Evolutionary conservation across 805 yeast genomes (phyloP).

Genomic region (Blastobotrys mokoenaii): DNA sequence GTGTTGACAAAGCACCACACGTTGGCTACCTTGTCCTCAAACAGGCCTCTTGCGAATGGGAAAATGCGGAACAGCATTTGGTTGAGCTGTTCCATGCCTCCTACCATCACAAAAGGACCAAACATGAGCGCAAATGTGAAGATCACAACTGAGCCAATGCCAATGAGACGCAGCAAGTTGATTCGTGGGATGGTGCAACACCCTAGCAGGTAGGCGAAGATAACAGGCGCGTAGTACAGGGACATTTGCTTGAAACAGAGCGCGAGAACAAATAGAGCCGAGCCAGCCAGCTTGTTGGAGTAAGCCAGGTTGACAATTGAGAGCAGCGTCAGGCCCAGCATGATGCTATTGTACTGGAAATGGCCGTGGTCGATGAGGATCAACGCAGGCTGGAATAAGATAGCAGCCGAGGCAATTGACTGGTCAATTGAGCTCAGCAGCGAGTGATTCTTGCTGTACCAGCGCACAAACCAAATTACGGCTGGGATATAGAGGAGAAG

Average conservation of each 20-base stretch:
- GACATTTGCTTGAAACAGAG: slow-evolving; percentile 93
- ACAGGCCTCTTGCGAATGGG: slow-evolving; percentile 87
- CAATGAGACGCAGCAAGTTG: slow-evolving; percentile 47
- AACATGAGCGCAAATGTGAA: slow-evolving; percentile 43
- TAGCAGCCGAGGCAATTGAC: slow-evolving; percentile 63
- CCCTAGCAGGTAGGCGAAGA: slow-evolving; percentile 73
- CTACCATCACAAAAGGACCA: slow-evolving; percentile 46
- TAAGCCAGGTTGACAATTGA: slow-evolving; percentile 58
- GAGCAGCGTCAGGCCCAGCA: slow-evolving; percentile 77
- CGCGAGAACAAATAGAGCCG: slow-evolving; percentile 69
- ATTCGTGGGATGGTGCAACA: slow-evolving; percentile 36
- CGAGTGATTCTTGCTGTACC: slow-evolving; percentile 49
- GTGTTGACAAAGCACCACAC: slow-evolving; percentile 95
- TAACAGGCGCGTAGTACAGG: slow-evolving; percentile 81
- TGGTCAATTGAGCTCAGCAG: slow-evolving; percentile 62
- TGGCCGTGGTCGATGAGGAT: slow-evolving; percentile 93
- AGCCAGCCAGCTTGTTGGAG: slow-evolving; percentile 57
- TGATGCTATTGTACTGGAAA: slow-evolving; percentile 89
- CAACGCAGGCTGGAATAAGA: slow-evolving; percentile 78
- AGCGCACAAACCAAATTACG: slow-evolving; percentile 57
- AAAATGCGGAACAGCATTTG: slow-evolving; percentile 66
- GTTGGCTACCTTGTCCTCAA: slow-evolving; percentile 96
- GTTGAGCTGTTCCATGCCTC: slow-evolving; percentile 37
- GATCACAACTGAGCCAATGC: slow-evolving; percentile 58
- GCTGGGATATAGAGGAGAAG: slow-evolving; percentile 70